Conservation (phyloP, 352 stramenopile genomes). For the Pelagophyceae sp. region DNA sequence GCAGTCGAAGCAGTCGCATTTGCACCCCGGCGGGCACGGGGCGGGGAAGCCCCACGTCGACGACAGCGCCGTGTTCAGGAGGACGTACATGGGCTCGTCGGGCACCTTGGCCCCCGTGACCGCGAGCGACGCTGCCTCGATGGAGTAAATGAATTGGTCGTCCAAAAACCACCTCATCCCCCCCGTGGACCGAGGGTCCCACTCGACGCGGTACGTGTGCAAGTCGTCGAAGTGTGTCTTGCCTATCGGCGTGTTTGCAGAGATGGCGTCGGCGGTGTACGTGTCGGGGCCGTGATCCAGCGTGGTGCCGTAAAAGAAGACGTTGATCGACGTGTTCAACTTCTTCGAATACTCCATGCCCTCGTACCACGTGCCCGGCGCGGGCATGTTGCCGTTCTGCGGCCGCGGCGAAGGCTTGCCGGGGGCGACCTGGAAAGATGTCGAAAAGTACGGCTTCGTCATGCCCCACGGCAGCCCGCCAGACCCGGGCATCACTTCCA, state of each 20-base stretch:
- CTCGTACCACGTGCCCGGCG: conserved; percentile 74
- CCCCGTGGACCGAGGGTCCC: conserved; percentile 38
- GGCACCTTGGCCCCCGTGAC: conserved; percentile 48
- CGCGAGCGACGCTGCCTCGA: conserved; percentile 25
- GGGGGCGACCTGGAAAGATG: conserved; percentile 79
- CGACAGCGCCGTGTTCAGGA: conserved; percentile 83
- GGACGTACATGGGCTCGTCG: conserved; percentile 80
- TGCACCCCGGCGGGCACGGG: conserved; percentile 44
- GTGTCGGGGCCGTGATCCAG: conserved; percentile 48
- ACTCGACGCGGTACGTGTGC: conserved; percentile 56
- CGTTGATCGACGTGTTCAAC: conserved; percentile 72
- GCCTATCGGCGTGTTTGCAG: conserved; percentile 46
- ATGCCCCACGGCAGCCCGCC: conserved; percentile 65
- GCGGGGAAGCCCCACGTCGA: conserved; percentile 62
- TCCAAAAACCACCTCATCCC: conserved; percentile 60
- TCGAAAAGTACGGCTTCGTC: conserved; percentile 68
- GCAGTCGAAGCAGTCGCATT: conserved; percentile 48
- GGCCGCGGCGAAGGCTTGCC: conserved; percentile 58
- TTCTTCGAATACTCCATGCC: conserved; percentile 63
- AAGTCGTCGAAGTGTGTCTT: conserved; percentile 47
- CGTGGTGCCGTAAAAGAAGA: conserved; percentile 83
- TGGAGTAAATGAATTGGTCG: conserved; percentile 45
- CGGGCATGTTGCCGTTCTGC: background rate
- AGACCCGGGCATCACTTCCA: conserved; percentile 75
- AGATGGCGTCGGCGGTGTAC: conserved; percentile 56